These are phyloP conservation scores for Yamadazyma friedrichii DNA, from an alignment of 1,139 yeast species.

Conservation along the genomic window DNA sequence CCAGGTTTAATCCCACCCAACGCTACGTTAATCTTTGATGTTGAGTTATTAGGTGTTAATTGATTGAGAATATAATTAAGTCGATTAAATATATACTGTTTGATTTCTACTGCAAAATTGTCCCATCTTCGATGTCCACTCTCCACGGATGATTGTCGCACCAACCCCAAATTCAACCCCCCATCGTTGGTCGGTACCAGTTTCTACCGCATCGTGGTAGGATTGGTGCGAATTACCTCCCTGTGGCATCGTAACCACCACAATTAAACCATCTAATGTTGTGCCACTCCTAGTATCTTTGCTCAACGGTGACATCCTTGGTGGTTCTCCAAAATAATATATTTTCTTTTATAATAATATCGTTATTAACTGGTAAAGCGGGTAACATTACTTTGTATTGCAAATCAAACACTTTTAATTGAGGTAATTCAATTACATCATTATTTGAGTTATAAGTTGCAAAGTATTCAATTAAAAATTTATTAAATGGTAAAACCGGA, in stretches of 20 bases:
- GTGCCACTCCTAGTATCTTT: too few relatives aligned
- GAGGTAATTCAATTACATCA: constrained; percentile 46
- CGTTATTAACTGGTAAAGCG: constrained; percentile 42
- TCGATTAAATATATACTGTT: not conserved
- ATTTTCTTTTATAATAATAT: constrained; percentile 21
- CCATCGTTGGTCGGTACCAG: too few relatives aligned
- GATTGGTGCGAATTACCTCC: too few relatives aligned
- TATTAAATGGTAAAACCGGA: constrained; percentile 63
- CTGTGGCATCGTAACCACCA: too few relatives aligned
- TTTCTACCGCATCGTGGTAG: too few relatives aligned
- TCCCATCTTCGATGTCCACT: not conserved
- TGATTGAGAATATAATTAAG: constrained; percentile 21
- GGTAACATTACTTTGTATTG: constrained; percentile 67
- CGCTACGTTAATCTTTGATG: constrained; percentile 90
- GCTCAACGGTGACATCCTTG: too few relatives aligned
- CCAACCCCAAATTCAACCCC: too few relatives aligned
- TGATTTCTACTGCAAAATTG: not conserved
- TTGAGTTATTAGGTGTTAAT: constrained; percentile 83
- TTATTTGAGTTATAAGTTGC: constrained; percentile 24
- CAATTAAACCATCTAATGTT: too few relatives aligned
- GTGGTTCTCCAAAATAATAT: constrained; percentile 12
- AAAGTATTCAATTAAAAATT: constrained; percentile 41
- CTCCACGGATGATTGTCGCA: too few relatives aligned
- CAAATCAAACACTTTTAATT: constrained; percentile 59
- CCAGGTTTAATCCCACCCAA: constrained; percentile 96